A percentile compares a stretch with the other conserved stretches of the same genome.
Conservation (phyloP, 306 rosid species). For the Prinsepia uniflora region DNA sequence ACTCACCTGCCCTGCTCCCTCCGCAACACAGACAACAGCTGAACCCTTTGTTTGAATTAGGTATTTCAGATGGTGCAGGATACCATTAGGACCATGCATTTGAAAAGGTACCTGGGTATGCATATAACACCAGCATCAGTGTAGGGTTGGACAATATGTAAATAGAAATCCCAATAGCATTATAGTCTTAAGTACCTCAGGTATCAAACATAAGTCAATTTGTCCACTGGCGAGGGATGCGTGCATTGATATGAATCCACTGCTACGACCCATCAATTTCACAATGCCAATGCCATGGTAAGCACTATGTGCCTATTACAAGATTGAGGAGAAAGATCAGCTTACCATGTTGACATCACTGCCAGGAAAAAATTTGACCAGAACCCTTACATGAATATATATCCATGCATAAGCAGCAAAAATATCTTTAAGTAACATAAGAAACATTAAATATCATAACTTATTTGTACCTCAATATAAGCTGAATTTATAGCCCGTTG, state of each 20-base stretch:
- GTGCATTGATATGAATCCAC: slow-evolving; percentile 98
- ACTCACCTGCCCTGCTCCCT: slow-evolving; percentile 98
- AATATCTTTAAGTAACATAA: background rate
- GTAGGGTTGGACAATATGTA: slow-evolving; percentile 13
- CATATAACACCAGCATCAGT: slow-evolving; percentile 28
- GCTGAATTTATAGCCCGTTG: slow-evolving; percentile 98
- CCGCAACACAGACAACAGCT: slow-evolving; percentile 88
- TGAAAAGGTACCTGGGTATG: slow-evolving; percentile 57
- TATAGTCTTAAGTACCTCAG: slow-evolving; percentile 60
- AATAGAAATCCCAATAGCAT: slow-evolving; percentile 15
- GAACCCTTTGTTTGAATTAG: slow-evolving; percentile 90
- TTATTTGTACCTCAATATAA: slow-evolving; percentile 70
- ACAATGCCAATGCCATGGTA: slow-evolving; percentile 94
- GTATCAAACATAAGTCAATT: slow-evolving; percentile 87
- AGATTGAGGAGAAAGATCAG: slow-evolving; percentile 27
- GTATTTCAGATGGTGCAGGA: slow-evolving; percentile 78
- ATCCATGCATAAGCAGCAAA: slow-evolving; percentile 3
- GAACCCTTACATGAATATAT: background rate
- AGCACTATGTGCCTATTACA: slow-evolving; percentile 89
- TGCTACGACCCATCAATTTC: slow-evolving; percentile 99
- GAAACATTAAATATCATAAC: background rate
- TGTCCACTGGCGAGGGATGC: slow-evolving; percentile 96
- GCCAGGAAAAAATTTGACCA: slow-evolving; percentile 2
- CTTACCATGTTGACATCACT: slow-evolving; percentile 15
- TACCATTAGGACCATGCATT: slow-evolving; percentile 83